These are phyloP conservation scores for Phytopythium aichiense DNA, from an alignment of 352 stramenopile genomes.

Conservation along the genomic window DNA sequence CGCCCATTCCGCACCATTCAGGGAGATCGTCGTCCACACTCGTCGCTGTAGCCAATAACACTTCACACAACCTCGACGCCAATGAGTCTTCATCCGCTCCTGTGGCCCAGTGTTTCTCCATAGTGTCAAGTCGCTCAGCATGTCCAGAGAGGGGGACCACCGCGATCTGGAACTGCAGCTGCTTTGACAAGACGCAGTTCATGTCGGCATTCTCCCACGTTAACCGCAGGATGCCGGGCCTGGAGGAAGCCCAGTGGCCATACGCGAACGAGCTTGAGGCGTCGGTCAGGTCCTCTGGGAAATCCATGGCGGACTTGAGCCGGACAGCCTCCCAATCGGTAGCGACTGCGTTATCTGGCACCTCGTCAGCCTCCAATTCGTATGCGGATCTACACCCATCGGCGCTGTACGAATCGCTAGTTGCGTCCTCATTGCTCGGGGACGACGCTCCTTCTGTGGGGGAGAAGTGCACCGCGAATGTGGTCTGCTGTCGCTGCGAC, in stretches of 20 bases:
- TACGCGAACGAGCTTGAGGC: slow-evolving; percentile 12
- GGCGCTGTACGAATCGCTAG: slow-evolving; percentile 23
- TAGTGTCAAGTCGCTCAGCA: background rate
- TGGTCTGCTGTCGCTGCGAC: slow-evolving; percentile 22
- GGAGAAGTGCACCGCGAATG: slow-evolving; percentile 23
- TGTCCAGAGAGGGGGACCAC: slow-evolving; percentile 8
- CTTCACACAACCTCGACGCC: background rate
- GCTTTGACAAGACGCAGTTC: slow-evolving; percentile 40
- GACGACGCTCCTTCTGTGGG: background rate
- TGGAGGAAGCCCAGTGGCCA: slow-evolving; percentile 22
- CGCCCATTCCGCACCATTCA: background rate
- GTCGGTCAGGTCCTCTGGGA: slow-evolving; percentile 7
- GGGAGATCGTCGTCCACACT: background rate
- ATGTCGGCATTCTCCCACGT: slow-evolving; percentile 44
- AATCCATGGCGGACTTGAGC: slow-evolving; percentile 28
- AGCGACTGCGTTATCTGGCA: slow-evolving; percentile 5
- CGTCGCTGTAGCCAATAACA: background rate
- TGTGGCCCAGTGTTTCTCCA: background rate
- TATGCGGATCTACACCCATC: background rate
- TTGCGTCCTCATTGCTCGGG: background rate
- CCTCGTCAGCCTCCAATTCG: background rate
- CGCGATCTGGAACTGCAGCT: slow-evolving; percentile 26
- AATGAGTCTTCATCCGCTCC: background rate
- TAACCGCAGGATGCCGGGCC: slow-evolving; percentile 21
- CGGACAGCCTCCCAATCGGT: slow-evolving; percentile 11